These are phyloP conservation scores for Falciphora oryzae DNA, from an alignment of 2,329 filamentous ascomycete species.

Conservation along the genomic window DNA sequence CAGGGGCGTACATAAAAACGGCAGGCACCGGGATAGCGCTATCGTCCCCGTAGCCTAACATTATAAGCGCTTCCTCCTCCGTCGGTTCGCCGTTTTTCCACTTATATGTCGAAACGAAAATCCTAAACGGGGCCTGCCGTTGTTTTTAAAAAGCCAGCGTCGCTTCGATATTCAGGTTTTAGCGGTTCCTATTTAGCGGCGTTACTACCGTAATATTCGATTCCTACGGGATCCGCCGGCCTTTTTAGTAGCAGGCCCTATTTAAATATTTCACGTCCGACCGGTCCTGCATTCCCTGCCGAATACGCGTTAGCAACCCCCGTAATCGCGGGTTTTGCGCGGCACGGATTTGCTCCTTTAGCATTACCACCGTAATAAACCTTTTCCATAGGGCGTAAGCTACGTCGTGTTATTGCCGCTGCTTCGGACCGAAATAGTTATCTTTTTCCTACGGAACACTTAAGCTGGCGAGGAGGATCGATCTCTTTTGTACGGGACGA, in stretches of 20 bases:
- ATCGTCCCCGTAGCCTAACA: neutral
- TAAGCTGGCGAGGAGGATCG: no score
- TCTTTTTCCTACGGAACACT: no score
- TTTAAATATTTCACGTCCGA: neutral
- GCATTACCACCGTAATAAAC: constrained; percentile 1
- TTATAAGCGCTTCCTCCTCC: neutral
- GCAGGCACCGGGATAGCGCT: neutral
- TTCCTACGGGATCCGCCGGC: neutral
- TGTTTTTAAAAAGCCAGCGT: neutral
- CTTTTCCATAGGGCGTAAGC: neutral
- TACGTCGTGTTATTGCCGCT: neutral
- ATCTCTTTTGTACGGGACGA: no score
- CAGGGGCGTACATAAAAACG: neutral
- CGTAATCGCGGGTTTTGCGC: no score
- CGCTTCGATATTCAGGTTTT: neutral
- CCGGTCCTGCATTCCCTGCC: constrained; percentile 12
- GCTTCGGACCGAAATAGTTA: neutral
- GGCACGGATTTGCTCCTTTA: neutral
- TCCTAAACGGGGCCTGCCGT: no score
- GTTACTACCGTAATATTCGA: neutral
- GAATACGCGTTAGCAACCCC: no score
- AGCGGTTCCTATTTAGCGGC: neutral
- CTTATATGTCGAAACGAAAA: neutral
- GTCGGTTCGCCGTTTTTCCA: neutral
- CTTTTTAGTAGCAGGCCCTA: neutral